Evolutionary conservation across 257 asterid genomes (phyloP).

Genomic region (Solanum etuberosum): DNA sequence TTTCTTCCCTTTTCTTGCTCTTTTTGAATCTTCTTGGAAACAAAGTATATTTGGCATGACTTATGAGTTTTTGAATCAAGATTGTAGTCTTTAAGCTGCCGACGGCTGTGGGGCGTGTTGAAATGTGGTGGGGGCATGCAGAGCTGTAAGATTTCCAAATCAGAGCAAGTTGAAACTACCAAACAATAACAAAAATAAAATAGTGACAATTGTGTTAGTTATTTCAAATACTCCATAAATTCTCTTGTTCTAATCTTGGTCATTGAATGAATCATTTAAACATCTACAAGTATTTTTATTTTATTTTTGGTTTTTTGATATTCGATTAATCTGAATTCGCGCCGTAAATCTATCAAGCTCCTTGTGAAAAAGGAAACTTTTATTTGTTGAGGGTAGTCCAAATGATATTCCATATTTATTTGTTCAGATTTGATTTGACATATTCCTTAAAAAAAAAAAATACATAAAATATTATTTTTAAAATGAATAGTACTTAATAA

Average conservation of each 20-base stretch:
- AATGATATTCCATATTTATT: background rate
- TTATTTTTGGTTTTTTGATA: background rate
- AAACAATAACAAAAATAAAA: background rate
- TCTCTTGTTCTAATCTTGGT: background rate
- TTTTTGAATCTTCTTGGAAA: background rate
- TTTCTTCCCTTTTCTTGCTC: background rate
- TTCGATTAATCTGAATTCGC: too few species aligned
- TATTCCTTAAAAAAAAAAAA: too few species aligned
- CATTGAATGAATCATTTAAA: background rate
- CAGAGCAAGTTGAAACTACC: background rate
- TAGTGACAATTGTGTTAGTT: background rate
- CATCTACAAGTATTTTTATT: background rate
- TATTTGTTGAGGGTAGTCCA: background rate
- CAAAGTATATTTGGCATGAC: background rate
- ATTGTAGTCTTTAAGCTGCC: background rate
- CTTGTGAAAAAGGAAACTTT: background rate
- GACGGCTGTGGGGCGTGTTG: background rate
- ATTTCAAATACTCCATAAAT: background rate
- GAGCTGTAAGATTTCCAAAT: background rate
- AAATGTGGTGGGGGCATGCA: background rate
- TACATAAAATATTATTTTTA: too few species aligned
- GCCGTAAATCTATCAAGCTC: background rate
- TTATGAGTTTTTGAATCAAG: background rate
- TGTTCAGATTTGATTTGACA: too few species aligned
- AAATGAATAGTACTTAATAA: too few species aligned